Conservation (phyloP, 2,329 filamentous ascomycete species). For the Pseudocercospora fuligena region DNA sequence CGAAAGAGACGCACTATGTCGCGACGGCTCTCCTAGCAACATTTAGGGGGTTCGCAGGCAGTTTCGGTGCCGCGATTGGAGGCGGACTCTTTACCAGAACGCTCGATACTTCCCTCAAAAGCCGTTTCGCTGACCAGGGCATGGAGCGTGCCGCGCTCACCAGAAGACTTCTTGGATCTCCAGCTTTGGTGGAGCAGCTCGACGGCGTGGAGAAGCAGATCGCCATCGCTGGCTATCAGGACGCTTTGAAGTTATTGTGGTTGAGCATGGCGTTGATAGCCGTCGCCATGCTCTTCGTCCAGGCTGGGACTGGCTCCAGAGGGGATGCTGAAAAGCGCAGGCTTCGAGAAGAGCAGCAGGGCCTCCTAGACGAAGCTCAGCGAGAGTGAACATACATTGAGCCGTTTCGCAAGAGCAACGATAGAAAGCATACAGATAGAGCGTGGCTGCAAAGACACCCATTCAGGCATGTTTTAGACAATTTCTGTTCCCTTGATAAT, state of each 20-base stretch:
- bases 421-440: neutral
- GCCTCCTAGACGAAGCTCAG: slow-evolving; percentile 44
- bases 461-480: neutral
- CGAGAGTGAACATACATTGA: neutral
- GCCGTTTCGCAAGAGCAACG: neutral
- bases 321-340: slow-evolving; percentile 22
- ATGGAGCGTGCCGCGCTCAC: slow-evolving; percentile 53
- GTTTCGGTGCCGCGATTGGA: slow-evolving; percentile 78
- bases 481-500: neutral
- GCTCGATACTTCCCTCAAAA: slow-evolving; percentile 60
- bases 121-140: slow-evolving; percentile 59
- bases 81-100: slow-evolving; percentile 74
- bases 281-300: slow-evolving; percentile 55
- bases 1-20: slow-evolving; percentile 70
- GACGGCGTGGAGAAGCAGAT: slow-evolving; percentile 56
- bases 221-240: slow-evolving; percentile 60
- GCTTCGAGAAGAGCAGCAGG: slow-evolving; percentile 10
- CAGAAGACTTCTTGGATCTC: slow-evolving; percentile 62
- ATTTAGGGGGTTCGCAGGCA: slow-evolving; percentile 80
- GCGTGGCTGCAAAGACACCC: neutral
- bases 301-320: slow-evolving; percentile 64
- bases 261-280: slow-evolving; percentile 57
- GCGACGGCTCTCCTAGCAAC: slow-evolving; percentile 77
- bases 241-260: slow-evolving; percentile 60
- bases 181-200: slow-evolving; percentile 58